Percentiles rank a stretch among this genome's conserved stretches.
phyloP scores from a whole-genome alignment of 2,329 filamentous ascomycete genomes.

The Setomelanomma holmii region DNA sequence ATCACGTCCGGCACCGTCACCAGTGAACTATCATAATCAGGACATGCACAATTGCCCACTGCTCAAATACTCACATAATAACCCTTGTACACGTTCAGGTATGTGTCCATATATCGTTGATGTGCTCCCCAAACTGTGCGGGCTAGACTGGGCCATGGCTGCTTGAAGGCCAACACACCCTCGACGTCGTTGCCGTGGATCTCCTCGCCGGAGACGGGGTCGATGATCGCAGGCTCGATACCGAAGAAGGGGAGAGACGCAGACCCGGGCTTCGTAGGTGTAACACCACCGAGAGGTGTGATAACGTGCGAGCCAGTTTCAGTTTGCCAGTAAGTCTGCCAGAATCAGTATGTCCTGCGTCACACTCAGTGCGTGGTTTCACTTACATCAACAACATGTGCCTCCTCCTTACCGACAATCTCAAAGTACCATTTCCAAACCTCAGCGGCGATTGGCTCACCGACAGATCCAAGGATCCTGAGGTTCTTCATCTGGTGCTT shows the following conservation, averaged over 20 bases:
- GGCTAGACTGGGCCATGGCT: slow-evolving; percentile 98
- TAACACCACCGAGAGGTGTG: slow-evolving; percentile 88
- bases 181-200: slow-evolving; percentile 96
- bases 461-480: slow-evolving; percentile 90
- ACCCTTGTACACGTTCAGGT: slow-evolving; percentile 95
- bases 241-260: slow-evolving; percentile 98
- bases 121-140: slow-evolving; percentile 97
- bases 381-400: slow-evolving; percentile 92
- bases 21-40: slow-evolving; percentile 71
- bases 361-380: too few relatives aligned
- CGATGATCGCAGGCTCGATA: slow-evolving; percentile 96
- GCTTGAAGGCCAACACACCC: slow-evolving; percentile 95
- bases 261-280: slow-evolving; percentile 94
- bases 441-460: slow-evolving; percentile 96
- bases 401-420: slow-evolving; percentile 89
- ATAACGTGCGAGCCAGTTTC: slow-evolving; percentile 98
- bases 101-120: slow-evolving; percentile 98
- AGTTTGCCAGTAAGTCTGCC: slow-evolving; percentile 98
- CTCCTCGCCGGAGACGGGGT: slow-evolving; percentile 93
- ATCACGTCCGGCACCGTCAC: slow-evolving; percentile 93
- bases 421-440: slow-evolving; percentile 99
- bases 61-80: slow-evolving; percentile 77
- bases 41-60: background rate
- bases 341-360: slow-evolving; percentile 26
- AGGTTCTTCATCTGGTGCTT: slow-evolving; percentile 88